These are phyloP conservation scores for Arxiozyma heterogenica DNA, from an alignment of 1,139 yeast genomes.

Conservation along the genomic window DNA sequence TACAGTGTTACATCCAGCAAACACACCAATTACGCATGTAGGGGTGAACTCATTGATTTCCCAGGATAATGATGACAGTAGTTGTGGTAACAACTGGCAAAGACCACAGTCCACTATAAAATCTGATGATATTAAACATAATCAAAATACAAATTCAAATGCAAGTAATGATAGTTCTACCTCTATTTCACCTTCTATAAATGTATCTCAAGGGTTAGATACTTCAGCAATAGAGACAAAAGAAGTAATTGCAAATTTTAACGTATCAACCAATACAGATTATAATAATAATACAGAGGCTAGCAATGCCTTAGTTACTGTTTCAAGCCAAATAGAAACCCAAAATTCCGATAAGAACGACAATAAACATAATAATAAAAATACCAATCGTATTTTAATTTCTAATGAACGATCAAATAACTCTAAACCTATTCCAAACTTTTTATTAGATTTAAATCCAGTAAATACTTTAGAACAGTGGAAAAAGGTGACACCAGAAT, in stretches of 20 bases:
- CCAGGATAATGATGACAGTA: background rate
- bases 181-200: background rate
- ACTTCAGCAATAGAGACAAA: background rate
- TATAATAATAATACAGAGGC: no score
- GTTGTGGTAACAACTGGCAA: background rate
- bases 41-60: background rate
- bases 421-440: constrained; percentile 68
- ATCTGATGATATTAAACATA: no score
- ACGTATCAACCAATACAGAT: background rate
- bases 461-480: constrained; percentile 64
- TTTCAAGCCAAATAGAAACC: background rate
- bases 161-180: background rate
- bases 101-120: background rate
- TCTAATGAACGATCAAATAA: constrained; percentile 36
- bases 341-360: background rate
- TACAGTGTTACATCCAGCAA: background rate
- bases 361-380: background rate
- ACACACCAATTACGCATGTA: background rate
- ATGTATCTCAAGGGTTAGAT: background rate
- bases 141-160: no score
- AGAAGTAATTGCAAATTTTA: background rate
- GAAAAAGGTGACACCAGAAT: constrained; percentile 78
- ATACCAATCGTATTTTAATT: constrained; percentile 30
- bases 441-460: constrained; percentile 73
- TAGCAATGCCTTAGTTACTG: background rate